Base-by-base conservation (phyloP, 192 early-diverging fungal species). In the Podila clonocystis region DNA sequence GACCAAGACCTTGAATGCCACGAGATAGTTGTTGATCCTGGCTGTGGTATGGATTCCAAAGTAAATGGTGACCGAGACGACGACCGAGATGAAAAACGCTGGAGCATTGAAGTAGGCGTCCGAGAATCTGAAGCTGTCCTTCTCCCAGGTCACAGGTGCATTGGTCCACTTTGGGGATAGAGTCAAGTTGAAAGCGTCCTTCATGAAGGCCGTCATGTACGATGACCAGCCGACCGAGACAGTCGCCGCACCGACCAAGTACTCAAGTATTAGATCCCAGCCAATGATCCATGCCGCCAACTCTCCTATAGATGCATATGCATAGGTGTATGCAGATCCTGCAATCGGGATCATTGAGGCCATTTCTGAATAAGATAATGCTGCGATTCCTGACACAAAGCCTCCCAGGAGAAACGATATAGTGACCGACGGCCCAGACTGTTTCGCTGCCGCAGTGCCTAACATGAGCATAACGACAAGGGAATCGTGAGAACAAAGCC, bases 211-310 rank as follows among this genome's bases (percentile, higher is more conserved):
- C 0, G 88, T 87, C 63, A 97, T 80, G 72, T 97, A 97, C 2
- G 84, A 85, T 20, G 95, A 94, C 95, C 95, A 97, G 3, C 95
- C 77, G 63, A 89, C 88, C 34, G 94, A 90, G 50, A 96, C 94
- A 0, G 95, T 91, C 2, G 95, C 92, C 28, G 94, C 92, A 9
- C 93, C 93, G 7, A 96, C 91, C 68, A 95, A 79, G 73, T 95
- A 97, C 85, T 97, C 96, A 22, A 97, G 83, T 22, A 95, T 91
- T 45, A 97, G 82, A 82, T 95, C 95, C 96, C 96, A 97, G 38
- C 95, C 96, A 60, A 96, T 93, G 33, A 95, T 93, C 96, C 96
- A 97, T 3, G 91, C 95, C 29, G 95, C 72, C 38, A 96, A 69
- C 82, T 97, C 96, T 48, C 96, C 96, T 75, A 96, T 84, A 0